These are phyloP conservation scores for Dendrobium catenatum DNA, from an alignment of 106 monocot species.

Conservation along the genomic window DNA sequence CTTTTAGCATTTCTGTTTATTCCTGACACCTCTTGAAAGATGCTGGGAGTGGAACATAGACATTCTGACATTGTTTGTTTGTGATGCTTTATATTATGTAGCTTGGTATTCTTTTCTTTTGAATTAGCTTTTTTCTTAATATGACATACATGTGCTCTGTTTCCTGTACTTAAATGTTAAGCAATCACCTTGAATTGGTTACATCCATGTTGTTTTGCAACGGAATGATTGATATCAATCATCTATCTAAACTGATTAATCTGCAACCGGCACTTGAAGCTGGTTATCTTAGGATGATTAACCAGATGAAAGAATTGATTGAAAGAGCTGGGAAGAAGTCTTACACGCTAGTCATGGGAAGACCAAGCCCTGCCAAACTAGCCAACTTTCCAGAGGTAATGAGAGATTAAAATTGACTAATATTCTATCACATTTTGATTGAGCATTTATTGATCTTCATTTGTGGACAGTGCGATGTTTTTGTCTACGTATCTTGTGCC, in stretches of 20 bases:
- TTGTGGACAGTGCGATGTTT: conserved; percentile 78
- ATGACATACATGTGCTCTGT: neutral
- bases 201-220: neutral
- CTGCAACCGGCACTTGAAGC: conserved; percentile 24
- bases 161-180: too few species aligned
- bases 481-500: conserved; percentile 91
- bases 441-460: neutral
- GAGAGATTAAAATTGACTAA: neutral
- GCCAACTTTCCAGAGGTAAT: conserved; percentile 97
- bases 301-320: conserved; percentile 89
- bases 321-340: conserved; percentile 77
- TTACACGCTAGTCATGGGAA: conserved; percentile 86
- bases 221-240: neutral
- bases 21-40: neutral
- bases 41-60: neutral
- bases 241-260: neutral
- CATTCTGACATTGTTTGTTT: neutral
- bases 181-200: neutral
- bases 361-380: conserved; percentile 85
- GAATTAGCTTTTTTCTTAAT: neutral
- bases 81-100: neutral
- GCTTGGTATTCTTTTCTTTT: neutral
- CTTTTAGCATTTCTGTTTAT: neutral
- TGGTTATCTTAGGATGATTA: conserved; percentile 75
- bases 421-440: neutral